Evolutionary conservation across 768 basidiomycete species (phyloP).

Genomic region (Pleurotus platypus): DNA sequence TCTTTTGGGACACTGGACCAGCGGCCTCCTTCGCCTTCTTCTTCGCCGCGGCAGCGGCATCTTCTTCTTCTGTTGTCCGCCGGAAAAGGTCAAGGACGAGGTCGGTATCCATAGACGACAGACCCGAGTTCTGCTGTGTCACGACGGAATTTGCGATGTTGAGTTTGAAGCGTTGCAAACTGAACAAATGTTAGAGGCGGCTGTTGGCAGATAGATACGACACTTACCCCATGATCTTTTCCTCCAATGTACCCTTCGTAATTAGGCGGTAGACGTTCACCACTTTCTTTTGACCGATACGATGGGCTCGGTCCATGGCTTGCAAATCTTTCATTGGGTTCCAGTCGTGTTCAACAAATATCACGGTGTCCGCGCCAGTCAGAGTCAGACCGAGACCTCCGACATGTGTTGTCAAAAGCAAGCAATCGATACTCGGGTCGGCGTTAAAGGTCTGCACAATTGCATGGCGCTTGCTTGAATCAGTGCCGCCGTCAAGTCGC

Average conservation of each 20-base stretch:
- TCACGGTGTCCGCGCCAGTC: constrained; percentile 98
- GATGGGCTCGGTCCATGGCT: constrained; percentile 98
- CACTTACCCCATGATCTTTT: constrained; percentile 98
- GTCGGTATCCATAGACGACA: constrained; percentile 96
- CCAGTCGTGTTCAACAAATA: constrained; percentile 99
- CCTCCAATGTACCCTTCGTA: constrained; percentile 95
- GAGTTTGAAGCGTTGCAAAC: constrained; percentile 96
- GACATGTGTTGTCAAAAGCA: constrained; percentile 94
- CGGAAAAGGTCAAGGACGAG: constrained; percentile 92
- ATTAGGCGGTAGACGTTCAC: constrained; percentile 98
- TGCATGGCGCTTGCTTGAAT: constrained; percentile 91
- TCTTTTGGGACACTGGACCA: constrained; percentile 72
- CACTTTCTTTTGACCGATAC: constrained; percentile 97
- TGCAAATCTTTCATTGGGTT: constrained; percentile 99
- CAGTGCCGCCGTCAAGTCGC: constrained; percentile 93
- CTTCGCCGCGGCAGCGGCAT: constrained; percentile 47
- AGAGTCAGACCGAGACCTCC: constrained; percentile 94
- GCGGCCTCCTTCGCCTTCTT: constrained; percentile 51
- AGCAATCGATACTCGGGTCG: constrained; percentile 95
- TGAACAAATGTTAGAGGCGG: constrained; percentile 24
- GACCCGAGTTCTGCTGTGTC: constrained; percentile 93
- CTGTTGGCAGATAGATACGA: neutral
- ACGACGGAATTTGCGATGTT: constrained; percentile 97
- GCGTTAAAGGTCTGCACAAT: constrained; percentile 98
- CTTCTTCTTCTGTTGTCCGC: constrained; percentile 78